phyloP scores from a whole-genome alignment of 345 rosid genomes.

The Xanthoceras sorbifolium region DNA sequence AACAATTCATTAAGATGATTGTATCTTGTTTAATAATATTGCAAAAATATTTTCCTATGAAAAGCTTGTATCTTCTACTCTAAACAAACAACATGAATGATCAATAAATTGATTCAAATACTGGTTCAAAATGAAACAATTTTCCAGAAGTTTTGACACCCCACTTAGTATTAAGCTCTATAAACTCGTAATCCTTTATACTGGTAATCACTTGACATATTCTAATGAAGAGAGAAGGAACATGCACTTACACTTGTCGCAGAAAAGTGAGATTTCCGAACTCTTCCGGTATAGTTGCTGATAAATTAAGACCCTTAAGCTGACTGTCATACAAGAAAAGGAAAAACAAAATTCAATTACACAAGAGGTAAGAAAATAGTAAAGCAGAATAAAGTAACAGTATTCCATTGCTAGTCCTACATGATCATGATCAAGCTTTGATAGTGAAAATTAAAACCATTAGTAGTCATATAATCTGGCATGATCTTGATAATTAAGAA shows the following conservation, averaged over 20 bases:
- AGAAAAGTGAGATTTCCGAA: slow-evolving; percentile 60
- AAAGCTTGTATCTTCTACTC: neutral
- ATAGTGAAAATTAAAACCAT: neutral
- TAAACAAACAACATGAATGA: neutral
- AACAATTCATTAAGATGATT: neutral
- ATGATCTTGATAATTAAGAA: neutral
- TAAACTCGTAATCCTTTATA: neutral
- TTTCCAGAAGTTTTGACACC: neutral
- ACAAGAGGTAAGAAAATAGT: neutral
- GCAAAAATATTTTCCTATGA: neutral
- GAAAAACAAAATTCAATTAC: neutral
- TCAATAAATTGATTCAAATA: neutral
- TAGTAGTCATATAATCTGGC: neutral
- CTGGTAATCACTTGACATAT: neutral
- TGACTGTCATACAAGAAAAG: slow-evolving; percentile 35
- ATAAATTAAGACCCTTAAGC: slow-evolving; percentile 55
- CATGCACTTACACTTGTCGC: slow-evolving; percentile 50
- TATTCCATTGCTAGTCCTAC: too few relatives aligned
- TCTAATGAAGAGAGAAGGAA: neutral
- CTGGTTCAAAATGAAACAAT: neutral
- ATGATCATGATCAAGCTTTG: too few relatives aligned
- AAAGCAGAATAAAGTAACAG: neutral
- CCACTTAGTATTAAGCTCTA: neutral
- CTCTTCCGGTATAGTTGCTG: slow-evolving; percentile 69
- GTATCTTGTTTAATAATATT: neutral